Evolutionary conservation across 2,329 filamentous ascomycete genomes (phyloP).

Genomic region (Macrophomina phaseolina): DNA sequence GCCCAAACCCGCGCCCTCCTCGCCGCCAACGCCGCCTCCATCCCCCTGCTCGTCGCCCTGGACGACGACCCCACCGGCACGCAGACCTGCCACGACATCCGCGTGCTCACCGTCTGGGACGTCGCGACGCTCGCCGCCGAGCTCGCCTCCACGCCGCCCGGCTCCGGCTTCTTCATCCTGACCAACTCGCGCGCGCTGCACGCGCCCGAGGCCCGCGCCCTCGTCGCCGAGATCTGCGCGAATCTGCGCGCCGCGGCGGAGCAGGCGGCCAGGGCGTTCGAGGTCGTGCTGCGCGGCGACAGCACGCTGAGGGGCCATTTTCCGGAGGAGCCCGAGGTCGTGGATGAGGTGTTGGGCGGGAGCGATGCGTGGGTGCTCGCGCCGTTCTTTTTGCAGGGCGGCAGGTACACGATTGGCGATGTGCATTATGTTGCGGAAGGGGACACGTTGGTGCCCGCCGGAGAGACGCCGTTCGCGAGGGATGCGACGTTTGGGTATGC

Average conservation of each 20-base stretch:
- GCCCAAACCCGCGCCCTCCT: constrained; percentile 34
- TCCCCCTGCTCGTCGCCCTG: constrained; percentile 46
- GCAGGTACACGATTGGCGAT: constrained; percentile 62
- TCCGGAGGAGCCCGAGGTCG: constrained; percentile 60
- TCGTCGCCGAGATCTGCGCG: constrained; percentile 59
- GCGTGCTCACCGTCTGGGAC: constrained; percentile 62
- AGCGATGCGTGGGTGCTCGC: constrained; percentile 61
- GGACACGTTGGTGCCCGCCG: constrained; percentile 56
- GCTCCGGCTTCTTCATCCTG: constrained; percentile 63
- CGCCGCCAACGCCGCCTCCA: constrained; percentile 31
- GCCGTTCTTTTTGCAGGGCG: constrained; percentile 66
- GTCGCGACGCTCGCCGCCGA: constrained; percentile 51
- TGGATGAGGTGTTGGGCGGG: constrained; percentile 55
- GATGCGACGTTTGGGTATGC: constrained; percentile 65
- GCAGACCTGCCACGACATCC: constrained; percentile 65
- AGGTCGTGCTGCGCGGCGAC: constrained; percentile 63
- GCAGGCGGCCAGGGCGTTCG: constrained; percentile 50
- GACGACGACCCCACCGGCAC: constrained; percentile 67
- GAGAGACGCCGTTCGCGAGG: constrained; percentile 61
- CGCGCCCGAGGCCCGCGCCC: constrained; percentile 51
- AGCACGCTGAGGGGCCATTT: constrained; percentile 64
- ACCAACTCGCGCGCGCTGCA: constrained; percentile 65
- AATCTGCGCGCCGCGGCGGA: constrained; percentile 56
- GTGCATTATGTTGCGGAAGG: constrained; percentile 64
- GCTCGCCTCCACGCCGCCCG: constrained; percentile 46